Evolutionary conservation across 2,329 filamentous ascomycete genomes (phyloP), one percentile per base, ranked within the genome.

Genomic region (Colletotrichum filicis): DNA sequence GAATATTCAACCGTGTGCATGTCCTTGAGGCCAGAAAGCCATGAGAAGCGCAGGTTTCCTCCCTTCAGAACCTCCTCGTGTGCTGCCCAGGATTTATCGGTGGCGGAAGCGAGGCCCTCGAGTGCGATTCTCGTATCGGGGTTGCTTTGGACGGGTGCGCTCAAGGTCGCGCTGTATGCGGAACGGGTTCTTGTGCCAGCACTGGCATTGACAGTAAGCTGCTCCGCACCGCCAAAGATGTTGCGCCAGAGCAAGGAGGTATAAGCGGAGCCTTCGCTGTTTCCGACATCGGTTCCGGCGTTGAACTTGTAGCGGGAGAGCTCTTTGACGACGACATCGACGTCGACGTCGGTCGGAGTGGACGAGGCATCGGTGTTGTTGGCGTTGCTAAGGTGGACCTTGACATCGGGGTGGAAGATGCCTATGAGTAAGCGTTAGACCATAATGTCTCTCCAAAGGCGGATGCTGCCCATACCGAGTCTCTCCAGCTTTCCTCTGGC

Each of bases 221-320:
- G 93, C 85, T 99, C 97, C 28, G 95, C 97, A 52, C 97, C 97
- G 64, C 97, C 97, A 80, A 99, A 94, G 73, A 99, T 89, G 83
- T 99, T 99, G 77, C 97, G 92, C 87, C 95, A 92, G 64, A 96
- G 88, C 57, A 95, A 88, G 76, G 97, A 96, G 76, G 94, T 92
- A 80, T 97, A 98, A 4, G 95, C 96, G 8, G 95, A 97, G 46
- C 96, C 97, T 83, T 99, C 97, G 26, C 94, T 92, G 79, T 97
- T 97, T 75, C 97, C 97, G 58, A 98, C 89, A 80, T 98, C 96
- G 9, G 97, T 98, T 73, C 97, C 97, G 0, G 95, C 98, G 85
- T 97, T 97, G 79, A 98, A 89, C 72, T 95, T 91, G 79, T 98
- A 91, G 52, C 93, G 92, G 37, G 94, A 93, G 76, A 94, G 92